Evolutionary conservation across 345 rosid genomes (phyloP), one percentile per base, ranked within the genome.

Genomic region (Rhodomyrtus tomentosa): DNA sequence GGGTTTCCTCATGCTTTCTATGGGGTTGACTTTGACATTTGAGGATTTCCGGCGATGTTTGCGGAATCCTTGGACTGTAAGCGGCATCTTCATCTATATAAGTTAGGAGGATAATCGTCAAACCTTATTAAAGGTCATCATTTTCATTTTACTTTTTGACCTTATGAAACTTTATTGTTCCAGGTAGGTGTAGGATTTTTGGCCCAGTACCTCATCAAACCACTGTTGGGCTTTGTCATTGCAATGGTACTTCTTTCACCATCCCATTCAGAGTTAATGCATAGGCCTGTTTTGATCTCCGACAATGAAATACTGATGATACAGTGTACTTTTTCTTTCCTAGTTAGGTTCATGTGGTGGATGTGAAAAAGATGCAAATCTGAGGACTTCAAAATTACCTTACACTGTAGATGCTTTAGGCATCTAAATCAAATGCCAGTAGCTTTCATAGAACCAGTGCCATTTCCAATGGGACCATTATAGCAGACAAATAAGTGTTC

Each of bases 151-250:
- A 55, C 29, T 84, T 74, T 72, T 84, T 83, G 62, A 88, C 52
- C 40, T 55, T 40, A 68, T 59, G 24, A 18, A 54, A 68, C 86
- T 83, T 85, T 51, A n/a, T 81, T 82, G 55, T 87, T 94, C 92
- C 94, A 95, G 98, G 98, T 97, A 48, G 99, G 99, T 89, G 94
- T 95, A 84, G 99, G 99, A 86, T 95, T 95, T 91, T 89, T 97
- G 82, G 98, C 98, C 36, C 98, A 94, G 79, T 97, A 93, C 87
- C 14, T 95, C 81, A 94, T 95, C 91, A 97, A 97, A 88, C 99
- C 99, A 59, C 1, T 94, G 87, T 86, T 97, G 86, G 99, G 99
- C 38, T 95, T 93, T 85, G 90, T 80, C 81, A 91, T 97, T 18
- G 98, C 98, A 84, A 88, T 91, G 99, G 98, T 97, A 93, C 82